Conservation (phyloP, 164 flowering plant genomes). For the Buxus sempervirens region DNA sequence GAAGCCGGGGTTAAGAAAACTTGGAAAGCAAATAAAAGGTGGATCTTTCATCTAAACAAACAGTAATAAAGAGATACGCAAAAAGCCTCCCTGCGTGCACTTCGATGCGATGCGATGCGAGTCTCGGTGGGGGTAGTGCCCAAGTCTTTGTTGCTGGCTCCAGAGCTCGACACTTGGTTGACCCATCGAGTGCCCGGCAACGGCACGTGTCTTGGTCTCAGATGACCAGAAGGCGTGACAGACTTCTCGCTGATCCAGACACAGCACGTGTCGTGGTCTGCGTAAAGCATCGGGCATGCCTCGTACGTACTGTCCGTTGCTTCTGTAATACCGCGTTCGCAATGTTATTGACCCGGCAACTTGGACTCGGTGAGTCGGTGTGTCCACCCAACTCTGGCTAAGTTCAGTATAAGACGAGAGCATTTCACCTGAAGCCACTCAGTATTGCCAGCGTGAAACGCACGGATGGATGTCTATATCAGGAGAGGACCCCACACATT, state of each 20-base stretch:
- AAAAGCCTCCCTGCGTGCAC: conserved; percentile 2
- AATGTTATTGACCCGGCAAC: too few relatives aligned
- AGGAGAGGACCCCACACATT: too few relatives aligned
- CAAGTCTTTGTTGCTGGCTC: too few relatives aligned
- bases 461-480: too few relatives aligned
- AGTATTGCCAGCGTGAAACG: too few relatives aligned
- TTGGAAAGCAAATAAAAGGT: neutral
- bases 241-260: conserved; percentile 24
- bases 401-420: too few relatives aligned
- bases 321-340: neutral
- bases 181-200: conserved; percentile 19
- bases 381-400: too few relatives aligned
- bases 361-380: too few relatives aligned
- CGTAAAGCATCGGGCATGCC: conserved; percentile 10
- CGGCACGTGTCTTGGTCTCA: conserved; percentile 44
- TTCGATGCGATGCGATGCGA: neutral
- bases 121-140: too few relatives aligned
- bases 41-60: too few relatives aligned
- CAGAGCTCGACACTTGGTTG: neutral
- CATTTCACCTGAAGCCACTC: too few relatives aligned
- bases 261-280: conserved; percentile 49
- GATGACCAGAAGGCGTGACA: conserved; percentile 11
- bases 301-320: neutral
- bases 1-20: conserved; percentile 27
- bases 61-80: neutral